These are phyloP conservation scores for Cryptococcus wingfieldii DNA, from an alignment of 1,284 basidiomycete species.

Conservation along the genomic window DNA sequence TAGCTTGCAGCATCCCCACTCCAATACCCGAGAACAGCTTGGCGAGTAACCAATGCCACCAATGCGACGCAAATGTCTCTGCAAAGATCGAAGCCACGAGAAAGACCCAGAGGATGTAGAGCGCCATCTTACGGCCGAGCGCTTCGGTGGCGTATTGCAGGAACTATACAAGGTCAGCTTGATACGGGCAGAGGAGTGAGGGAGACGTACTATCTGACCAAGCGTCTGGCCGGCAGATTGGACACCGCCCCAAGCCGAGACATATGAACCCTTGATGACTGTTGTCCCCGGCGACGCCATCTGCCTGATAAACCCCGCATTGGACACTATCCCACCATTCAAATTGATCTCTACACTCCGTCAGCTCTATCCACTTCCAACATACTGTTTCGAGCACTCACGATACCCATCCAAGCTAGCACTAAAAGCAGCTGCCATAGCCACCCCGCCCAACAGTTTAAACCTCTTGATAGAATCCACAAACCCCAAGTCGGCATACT, in stretches of 20 bases:
- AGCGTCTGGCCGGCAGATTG: slow-evolving; percentile 25
- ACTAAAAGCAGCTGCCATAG: slow-evolving; percentile 24
- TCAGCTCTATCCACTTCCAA: not conserved
- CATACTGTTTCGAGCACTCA: slow-evolving; percentile 4
- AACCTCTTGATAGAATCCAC: slow-evolving; percentile 15
- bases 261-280: slow-evolving; percentile 14
- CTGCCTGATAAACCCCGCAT: slow-evolving; percentile 28
- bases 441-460: slow-evolving; percentile 12
- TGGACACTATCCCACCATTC: slow-evolving; percentile 24
- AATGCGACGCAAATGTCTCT: slow-evolving; percentile 27
- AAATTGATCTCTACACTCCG: slow-evolving; percentile 27
- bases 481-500: slow-evolving; percentile 14
- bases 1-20: slow-evolving; percentile 22
- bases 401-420: slow-evolving; percentile 26
- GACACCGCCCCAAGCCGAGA: slow-evolving; percentile 30
- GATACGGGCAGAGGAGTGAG: too few species aligned
- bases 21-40: slow-evolving; percentile 28
- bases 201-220: slow-evolving; percentile 18
- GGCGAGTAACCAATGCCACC: slow-evolving; percentile 26
- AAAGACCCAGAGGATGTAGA: slow-evolving; percentile 24
- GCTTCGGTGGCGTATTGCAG: slow-evolving; percentile 20
- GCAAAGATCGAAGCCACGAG: slow-evolving; percentile 16
- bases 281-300: slow-evolving; percentile 11
- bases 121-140: slow-evolving; percentile 26
- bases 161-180: slow-evolving; percentile 1